phyloP scores from a whole-genome alignment of 768 basidiomycete genomes.

The Tylopilus felleus region DNA sequence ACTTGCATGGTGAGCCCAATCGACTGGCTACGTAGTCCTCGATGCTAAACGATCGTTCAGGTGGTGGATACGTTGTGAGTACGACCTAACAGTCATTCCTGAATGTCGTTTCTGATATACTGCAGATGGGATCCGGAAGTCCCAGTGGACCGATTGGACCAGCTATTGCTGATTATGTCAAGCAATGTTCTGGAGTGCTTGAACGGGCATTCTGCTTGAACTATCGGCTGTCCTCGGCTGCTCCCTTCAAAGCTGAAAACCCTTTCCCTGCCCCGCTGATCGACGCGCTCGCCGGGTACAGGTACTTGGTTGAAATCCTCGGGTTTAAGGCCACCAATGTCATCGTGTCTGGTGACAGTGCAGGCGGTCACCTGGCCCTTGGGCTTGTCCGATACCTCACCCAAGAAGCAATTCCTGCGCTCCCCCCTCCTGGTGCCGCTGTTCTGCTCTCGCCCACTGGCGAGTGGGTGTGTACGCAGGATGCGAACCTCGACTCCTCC shows the following conservation, averaged over 20 bases:
- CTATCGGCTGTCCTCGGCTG: slow-evolving; percentile 2
- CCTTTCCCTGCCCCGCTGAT: background rate
- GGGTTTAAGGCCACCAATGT: slow-evolving; percentile 3
- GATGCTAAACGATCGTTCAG: background rate
- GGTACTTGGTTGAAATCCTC: background rate
- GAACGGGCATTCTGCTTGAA: slow-evolving; percentile 1
- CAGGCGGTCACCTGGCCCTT: slow-evolving; percentile 1
- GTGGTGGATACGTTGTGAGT: slow-evolving; percentile 1
- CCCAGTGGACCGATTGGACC: background rate
- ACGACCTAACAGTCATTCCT: background rate
- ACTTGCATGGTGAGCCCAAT: background rate
- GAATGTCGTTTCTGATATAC: background rate
- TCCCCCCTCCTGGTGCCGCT: background rate
- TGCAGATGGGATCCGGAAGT: slow-evolving; percentile 1
- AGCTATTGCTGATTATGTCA: background rate
- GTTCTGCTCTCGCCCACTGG: background rate
- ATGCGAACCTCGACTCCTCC: background rate
- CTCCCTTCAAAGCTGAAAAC: background rate
- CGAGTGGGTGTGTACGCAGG: slow-evolving; percentile 2
- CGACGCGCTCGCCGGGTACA: slow-evolving; percentile 6
- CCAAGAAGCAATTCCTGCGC: background rate
- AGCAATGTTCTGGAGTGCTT: background rate
- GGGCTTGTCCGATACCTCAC: background rate
- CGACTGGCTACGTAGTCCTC: too few relatives aligned
- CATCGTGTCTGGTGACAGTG: slow-evolving; percentile 3